phyloP scores from a whole-genome alignment of 306 rosid species.

The Malus sieversii region DNA sequence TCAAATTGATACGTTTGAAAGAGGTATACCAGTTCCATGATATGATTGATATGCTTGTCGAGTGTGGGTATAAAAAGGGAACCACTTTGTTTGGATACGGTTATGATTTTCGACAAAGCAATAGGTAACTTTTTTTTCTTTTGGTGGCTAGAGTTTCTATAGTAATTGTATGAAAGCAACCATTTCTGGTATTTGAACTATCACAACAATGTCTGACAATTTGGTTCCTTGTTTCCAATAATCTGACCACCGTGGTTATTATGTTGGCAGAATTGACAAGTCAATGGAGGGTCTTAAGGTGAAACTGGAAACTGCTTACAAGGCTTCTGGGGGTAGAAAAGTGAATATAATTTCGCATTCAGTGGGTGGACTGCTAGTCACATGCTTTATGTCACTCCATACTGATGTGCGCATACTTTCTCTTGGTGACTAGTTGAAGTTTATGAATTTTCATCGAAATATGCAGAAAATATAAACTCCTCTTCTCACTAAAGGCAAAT shows the following conservation, averaged over 20 bases:
- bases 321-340: slow-evolving; percentile 91
- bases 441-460: slow-evolving; percentile 6
- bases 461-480: slow-evolving; percentile 4
- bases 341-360: slow-evolving; percentile 80
- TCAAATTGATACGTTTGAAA: slow-evolving; percentile 56
- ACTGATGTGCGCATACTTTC: slow-evolving; percentile 50
- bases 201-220: neutral
- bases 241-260: slow-evolving; percentile 7
- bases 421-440: slow-evolving; percentile 19
- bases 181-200: neutral
- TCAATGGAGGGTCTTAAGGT: slow-evolving; percentile 63
- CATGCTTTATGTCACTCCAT: slow-evolving; percentile 70
- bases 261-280: slow-evolving; percentile 55
- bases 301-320: slow-evolving; percentile 74
- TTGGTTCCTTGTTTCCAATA: neutral
- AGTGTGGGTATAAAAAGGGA: slow-evolving; percentile 79
- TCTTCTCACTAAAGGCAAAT: neutral
- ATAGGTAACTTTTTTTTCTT: slow-evolving; percentile 40
- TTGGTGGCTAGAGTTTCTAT: neutral
- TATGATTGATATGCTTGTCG: slow-evolving; percentile 80
- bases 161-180: neutral
- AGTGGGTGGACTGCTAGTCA: slow-evolving; percentile 79
- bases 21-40: slow-evolving; percentile 84
- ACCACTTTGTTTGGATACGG: slow-evolving; percentile 92
- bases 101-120: slow-evolving; percentile 93